Base-by-base conservation (phyloP, 225 moss, liverwort and hornwort species). In the Bryum argenteum region DNA sequence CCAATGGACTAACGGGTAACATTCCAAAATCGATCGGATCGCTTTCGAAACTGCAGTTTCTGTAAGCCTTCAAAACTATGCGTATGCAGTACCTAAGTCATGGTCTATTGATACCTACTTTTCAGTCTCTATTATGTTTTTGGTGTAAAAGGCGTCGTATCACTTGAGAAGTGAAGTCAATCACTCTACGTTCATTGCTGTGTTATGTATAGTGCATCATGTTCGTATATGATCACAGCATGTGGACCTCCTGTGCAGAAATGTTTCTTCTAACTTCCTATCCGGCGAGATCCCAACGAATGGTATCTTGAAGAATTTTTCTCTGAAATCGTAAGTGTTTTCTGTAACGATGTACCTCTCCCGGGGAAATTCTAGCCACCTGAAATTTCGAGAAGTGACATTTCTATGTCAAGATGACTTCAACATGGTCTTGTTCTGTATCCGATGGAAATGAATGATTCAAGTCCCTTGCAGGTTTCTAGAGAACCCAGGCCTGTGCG, bases 401-500 rank as follows among this genome's bases (percentile, higher is more conserved):
- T 13, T 45, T 20, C 47, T 74, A 19, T 60, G 23, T 63, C 55
- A 22, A 65, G 26, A 39, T 55, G 19, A 38, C 54, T 11, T 53
- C 51, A 17, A 47, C 15, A 47, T 47, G 15, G 15, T 33, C 33
- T 33, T 33, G 33, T 55, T 63, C 43, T 66, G 26, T 40, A 17
- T 28, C 11, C 54, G 6, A 60, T 16, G 23, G 17, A 51, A 21
- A 50, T 80, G 63, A 70, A 66, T 42, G 64, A 69, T 9, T 48
- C 28, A 41, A 67, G 13, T 57, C 19, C 22, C 72, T 61, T 83
- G 62, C 91, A 94, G 94, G 69, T 94, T 94, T 80, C 64, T 68
- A 17, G 91, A 83, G 53, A 94, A 94, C 39, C 72, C 82, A 77
- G 91, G 79, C 42, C 87, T 94, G 37, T 94, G 94, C 83, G 94